Base-by-base conservation (phyloP, 805 yeast genomes). In the Priceomyces haplophilus region DNA sequence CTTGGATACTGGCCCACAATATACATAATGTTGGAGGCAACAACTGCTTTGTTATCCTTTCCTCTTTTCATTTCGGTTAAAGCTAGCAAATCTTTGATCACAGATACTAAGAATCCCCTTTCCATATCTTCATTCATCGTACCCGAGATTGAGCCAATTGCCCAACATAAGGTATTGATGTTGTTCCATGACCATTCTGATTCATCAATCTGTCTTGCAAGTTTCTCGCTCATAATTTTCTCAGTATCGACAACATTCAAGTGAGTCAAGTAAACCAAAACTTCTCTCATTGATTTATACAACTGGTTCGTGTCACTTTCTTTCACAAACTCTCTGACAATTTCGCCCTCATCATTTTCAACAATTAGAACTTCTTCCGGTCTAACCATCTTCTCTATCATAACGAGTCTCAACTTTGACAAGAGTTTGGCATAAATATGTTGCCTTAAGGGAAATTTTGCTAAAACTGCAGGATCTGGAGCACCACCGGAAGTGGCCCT, bases 131-230 rank as follows among this genome's bases (percentile, higher is more conserved):
- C 98, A 60, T 87, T 89, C 99, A 93, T 93, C 1, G 99, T 87
- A 60, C 99, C 98, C 2, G 97, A 88, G 46, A 93, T 93, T 12
- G 98, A 91, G 49, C 99, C 99, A 63, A 93, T 93, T 8, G 99
- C 99, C 99, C 99, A 93, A 73, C 98, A 93, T 51, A 93, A 70
- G 2, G 98, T 93, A 65, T 93, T 93, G 56, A 93, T 85, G 61
- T 91, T 91, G 62, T 89, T 95, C 98, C 99, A 93, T 21, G 97
- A 90, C 99, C 99, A 93, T 69, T 93, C 99, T 43, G 87, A 76
- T 34, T 95, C 98, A 65, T 93, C 98, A 41, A 91, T 82, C 70
- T 93, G 99, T 56, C 85, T 80, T 12, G 93, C 87, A 52, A 93
- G 76, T 67, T 93, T 93, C 45, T 84, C 88, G 44, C 83, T 84